Base-by-base conservation (phyloP, 768 basidiomycete species). In the Hericium rajendrae region DNA sequence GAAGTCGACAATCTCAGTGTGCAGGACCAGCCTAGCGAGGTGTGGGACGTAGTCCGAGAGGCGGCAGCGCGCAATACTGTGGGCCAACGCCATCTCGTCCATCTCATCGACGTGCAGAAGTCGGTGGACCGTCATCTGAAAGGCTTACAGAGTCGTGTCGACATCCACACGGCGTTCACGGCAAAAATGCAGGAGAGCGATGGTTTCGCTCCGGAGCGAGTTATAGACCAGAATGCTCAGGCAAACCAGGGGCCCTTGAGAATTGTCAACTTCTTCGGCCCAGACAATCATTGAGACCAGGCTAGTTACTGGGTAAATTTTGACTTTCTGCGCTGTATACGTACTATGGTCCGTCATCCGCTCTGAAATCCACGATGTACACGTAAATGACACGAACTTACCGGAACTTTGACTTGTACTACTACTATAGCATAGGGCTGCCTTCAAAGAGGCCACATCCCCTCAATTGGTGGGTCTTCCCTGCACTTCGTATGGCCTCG, bases 51-150 rank as follows among this genome's bases (percentile, higher is more conserved):
- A n/a, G 51, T 62, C 8, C 41, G 16, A 16, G 56, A 55, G 10
- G 52, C 56, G 24, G 46, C 48, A 1, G 43, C 48, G 12, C 6
- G 40, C 6, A 40, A 43, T 11, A 52, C 61, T 6, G 20, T 9
- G 43, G 46, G 51, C 38, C 2, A 2, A 4, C 52, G 55, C 28
- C 55, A 51, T 11, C 58, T 62, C 11, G 61, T 55, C 43, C 62
- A 59, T 41, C 8, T 64, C 38, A 37, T 32, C 6, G 61, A 59
- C 22, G 61, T 62, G 15, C 61, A 57, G 48, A 56, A 53, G 20
- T 53, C 51, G n/a, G 51, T 53, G 18, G 4, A 53, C 9, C 28
- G 28, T 9, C 32, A 39, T n/a, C 18, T 53, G 16, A 32, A 53
- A 18, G 28, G 38, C 51, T 39, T 13, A 3, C 15, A 15, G 28